Percentiles rank a stretch among this genome's conserved stretches.
phyloP scores from a whole-genome alignment of 78 protist genomes.

The Dictyostelium capitatum region DNA sequence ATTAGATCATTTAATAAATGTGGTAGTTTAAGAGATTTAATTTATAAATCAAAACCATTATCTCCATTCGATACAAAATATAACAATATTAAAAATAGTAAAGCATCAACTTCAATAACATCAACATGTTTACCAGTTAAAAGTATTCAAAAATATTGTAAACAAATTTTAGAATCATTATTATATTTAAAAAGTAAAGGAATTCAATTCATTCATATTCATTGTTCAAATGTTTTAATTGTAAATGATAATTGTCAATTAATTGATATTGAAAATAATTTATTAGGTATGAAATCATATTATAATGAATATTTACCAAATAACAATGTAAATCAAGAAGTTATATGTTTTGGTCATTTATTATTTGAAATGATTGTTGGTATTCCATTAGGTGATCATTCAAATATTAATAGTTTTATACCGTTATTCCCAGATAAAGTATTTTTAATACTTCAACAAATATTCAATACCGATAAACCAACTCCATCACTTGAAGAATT shows the following conservation, averaged over 20 bases:
- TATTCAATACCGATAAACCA: background rate
- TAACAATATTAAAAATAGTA: slow-evolving; percentile 10
- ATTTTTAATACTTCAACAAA: slow-evolving; percentile 9
- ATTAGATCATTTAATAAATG: background rate
- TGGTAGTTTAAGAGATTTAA: slow-evolving; percentile 52
- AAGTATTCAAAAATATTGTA: slow-evolving; percentile 15
- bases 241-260: slow-evolving; percentile 27
- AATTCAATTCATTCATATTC: slow-evolving; percentile 33
- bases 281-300: slow-evolving; percentile 49
- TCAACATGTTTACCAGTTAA: slow-evolving; percentile 21
- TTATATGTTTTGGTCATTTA: slow-evolving; percentile 54
- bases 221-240: slow-evolving; percentile 27
- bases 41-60: slow-evolving; percentile 54
- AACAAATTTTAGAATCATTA: slow-evolving; percentile 56
- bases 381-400: slow-evolving; percentile 15
- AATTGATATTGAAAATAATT: slow-evolving; percentile 42
- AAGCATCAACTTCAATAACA: background rate
- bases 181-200: slow-evolving; percentile 51
- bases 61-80: slow-evolving; percentile 54
- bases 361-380: slow-evolving; percentile 69
- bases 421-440: slow-evolving; percentile 40
- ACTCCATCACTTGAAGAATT: slow-evolving; percentile 58
- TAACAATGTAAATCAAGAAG: background rate
- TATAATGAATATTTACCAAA: background rate
- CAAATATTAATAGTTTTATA: background rate